Conservation (phyloP, 2,329 filamentous ascomycete species). For the Orbilia oligospora region DNA sequence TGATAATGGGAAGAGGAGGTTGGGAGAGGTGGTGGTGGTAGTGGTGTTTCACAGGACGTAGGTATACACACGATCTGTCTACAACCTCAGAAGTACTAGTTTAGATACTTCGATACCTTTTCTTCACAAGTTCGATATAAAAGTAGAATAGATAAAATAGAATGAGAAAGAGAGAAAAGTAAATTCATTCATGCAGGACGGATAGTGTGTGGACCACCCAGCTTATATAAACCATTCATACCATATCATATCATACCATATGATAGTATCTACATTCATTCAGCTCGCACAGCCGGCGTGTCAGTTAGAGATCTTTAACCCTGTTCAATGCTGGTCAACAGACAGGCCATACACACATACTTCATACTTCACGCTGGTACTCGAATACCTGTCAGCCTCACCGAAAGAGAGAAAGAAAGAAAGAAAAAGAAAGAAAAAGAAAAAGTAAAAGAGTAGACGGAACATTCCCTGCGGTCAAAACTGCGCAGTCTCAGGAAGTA, state of each 20-base stretch:
- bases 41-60: neutral
- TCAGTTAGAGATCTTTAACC: constrained; percentile 39
- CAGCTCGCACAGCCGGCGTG: constrained; percentile 59
- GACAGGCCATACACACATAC: too few relatives aligned
- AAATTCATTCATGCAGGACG: constrained; percentile 9
- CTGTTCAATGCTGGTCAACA: neutral
- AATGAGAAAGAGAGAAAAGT: neutral
- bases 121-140: neutral
- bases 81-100: constrained; percentile 3
- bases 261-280: neutral
- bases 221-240: constrained; percentile 50
- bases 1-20: neutral
- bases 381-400: constrained; percentile 46
- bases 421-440: neutral
- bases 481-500: constrained; percentile 22
- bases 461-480: constrained; percentile 3
- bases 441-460: neutral
- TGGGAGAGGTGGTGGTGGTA: constrained; percentile 9
- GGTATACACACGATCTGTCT: constrained; percentile 6
- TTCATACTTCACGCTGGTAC: too few relatives aligned
- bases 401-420: neutral
- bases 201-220: constrained; percentile 28
- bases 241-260: too few relatives aligned
- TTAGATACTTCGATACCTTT: neutral
- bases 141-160: neutral